A percentile compares a stretch with the other conserved stretches of the same genome.
Conservation (phyloP, 306 rosid species). For the Vicia sativa region DNA sequence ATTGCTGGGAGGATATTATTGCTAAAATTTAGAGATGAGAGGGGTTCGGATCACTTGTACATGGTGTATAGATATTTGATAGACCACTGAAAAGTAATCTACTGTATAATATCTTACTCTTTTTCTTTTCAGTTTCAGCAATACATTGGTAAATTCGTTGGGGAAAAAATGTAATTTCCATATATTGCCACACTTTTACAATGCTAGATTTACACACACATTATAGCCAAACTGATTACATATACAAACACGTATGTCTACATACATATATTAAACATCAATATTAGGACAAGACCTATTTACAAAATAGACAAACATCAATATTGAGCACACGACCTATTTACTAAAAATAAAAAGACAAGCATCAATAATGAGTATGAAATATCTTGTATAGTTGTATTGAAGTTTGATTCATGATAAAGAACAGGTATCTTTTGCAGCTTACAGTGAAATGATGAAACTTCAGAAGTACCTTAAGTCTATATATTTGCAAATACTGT, state of each 20-base stretch:
- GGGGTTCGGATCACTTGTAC: not conserved
- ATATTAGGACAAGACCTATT: constrained; percentile 4
- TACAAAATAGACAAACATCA: constrained; percentile 28
- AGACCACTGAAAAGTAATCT: not conserved
- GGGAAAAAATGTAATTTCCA: not conserved
- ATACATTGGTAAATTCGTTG: constrained; percentile 18
- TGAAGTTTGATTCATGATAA: constrained; percentile 23
- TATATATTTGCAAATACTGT: constrained; percentile 23
- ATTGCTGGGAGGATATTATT: not conserved
- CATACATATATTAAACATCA: constrained; percentile 23
- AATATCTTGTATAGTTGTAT: constrained; percentile 24
- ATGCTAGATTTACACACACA: constrained; percentile 10
- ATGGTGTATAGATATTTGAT: not conserved
- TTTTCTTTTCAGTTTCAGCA: constrained; percentile 3
- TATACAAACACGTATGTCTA: not conserved
- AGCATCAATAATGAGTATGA: constrained; percentile 2
- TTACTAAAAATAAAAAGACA: constrained; percentile 7
- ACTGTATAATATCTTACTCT: not conserved
- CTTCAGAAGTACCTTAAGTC: constrained; percentile 32
- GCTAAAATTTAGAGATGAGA: not conserved
- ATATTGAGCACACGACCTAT: not conserved
- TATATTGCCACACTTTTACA: constrained; percentile 8
- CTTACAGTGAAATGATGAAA: constrained; percentile 33
- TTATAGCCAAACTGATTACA: not conserved
- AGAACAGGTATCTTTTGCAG: constrained; percentile 9